Percentiles rank a stretch among this genome's conserved stretches.
phyloP scores from a whole-genome alignment of 2,329 filamentous ascomycete species.

The Colletotrichum agaves region DNA sequence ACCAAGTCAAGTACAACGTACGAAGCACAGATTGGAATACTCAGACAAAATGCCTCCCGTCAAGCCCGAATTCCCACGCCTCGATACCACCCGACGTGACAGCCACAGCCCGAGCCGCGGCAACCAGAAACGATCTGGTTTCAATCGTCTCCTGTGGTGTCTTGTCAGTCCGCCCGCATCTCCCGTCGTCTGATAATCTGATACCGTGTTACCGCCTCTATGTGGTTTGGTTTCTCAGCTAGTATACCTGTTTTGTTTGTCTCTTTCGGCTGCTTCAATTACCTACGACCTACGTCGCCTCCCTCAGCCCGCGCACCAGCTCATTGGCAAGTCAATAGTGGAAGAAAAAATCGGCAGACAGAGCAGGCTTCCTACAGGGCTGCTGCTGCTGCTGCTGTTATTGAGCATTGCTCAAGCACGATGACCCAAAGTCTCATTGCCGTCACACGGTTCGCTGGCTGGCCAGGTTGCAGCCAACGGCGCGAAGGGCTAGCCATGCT shows the following conservation, averaged over 20 bases:
- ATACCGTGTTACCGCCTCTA: conserved; percentile 8
- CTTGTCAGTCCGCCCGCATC: conserved; percentile 7
- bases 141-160: conserved; percentile 20
- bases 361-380: too few species aligned
- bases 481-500: neutral
- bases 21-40: neutral
- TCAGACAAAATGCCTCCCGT: neutral
- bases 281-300: neutral
- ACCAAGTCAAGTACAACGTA: neutral
- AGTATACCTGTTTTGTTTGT: conserved; percentile 1
- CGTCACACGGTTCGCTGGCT: neutral
- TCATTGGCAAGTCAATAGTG: neutral
- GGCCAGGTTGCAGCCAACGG: neutral
- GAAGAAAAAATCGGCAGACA: neutral
- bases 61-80: neutral
- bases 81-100: conserved; percentile 8
- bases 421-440: neutral
- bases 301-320: neutral
- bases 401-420: neutral
- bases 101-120: conserved; percentile 20
- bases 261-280: neutral
- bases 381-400: neutral
- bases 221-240: neutral
- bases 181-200: conserved; percentile 13
- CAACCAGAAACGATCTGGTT: conserved; percentile 14